Evolutionary conservation across 495 filamentous ascomycete genomes (phyloP).

Genomic region (Corynascus novoguineensis): DNA sequence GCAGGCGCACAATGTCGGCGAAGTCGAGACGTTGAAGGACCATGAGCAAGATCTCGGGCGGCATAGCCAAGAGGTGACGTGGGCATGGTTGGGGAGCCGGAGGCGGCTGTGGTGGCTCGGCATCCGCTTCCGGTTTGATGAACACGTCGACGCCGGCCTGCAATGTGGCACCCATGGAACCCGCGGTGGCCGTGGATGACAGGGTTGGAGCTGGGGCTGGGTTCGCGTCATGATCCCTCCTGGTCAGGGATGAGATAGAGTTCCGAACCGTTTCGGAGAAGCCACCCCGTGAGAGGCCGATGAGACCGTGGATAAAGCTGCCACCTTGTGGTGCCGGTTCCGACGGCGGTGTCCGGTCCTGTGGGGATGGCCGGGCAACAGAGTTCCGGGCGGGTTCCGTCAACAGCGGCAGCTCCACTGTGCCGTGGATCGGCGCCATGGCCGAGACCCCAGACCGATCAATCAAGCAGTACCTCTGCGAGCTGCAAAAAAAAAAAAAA

Average conservation of each 20-base stretch:
- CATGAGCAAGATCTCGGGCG: constrained; percentile 30
- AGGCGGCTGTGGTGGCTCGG: neutral
- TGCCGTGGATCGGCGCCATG: neutral
- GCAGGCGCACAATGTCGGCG: constrained; percentile 27
- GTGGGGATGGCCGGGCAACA: neutral
- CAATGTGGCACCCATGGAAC: no score
- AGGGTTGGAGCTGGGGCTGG: no score
- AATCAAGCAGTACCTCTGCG: no score
- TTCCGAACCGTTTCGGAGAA: constrained; percentile 17
- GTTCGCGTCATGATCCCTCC: neutral
- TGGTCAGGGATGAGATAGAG: constrained; percentile 18
- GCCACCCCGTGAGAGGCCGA: constrained; percentile 6
- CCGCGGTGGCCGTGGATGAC: no score
- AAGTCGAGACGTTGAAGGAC: constrained; percentile 26
- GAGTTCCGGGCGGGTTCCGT: neutral
- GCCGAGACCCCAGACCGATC: neutral
- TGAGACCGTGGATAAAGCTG: constrained; percentile 11
- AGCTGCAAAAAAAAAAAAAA: no score
- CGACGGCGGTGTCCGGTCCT: neutral
- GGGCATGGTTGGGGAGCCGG: neutral
- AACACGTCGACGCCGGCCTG: neutral
- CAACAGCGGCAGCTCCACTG: neutral
- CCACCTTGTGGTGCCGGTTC: neutral
- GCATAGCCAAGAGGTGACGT: constrained; percentile 22
- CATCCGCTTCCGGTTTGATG: neutral